A percentile compares a stretch with the other conserved stretches of the same genome.
These are phyloP conservation scores for Rubroshorea leprosula DNA, from an alignment of 345 rosid genomes.

Conservation along the genomic window DNA sequence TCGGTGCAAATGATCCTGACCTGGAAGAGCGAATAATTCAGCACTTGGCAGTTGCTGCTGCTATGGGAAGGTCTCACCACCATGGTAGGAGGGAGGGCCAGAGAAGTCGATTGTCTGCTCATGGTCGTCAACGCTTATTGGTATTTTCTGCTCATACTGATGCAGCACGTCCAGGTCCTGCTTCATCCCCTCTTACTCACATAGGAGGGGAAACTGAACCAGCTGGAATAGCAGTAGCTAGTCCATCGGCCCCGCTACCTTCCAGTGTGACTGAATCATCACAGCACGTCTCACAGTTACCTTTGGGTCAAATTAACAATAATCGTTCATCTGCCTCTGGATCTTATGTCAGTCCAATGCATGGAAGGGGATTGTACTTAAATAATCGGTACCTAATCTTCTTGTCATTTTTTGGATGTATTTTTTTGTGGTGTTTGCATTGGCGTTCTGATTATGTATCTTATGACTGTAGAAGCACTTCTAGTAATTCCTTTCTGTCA, in stretches of 20 bases:
- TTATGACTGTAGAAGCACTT: slow-evolving; percentile 24
- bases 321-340: slow-evolving; percentile 30
- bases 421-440: not conserved
- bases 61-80: slow-evolving; percentile 53
- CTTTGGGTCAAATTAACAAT: slow-evolving; percentile 24
- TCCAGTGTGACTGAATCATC: slow-evolving; percentile 27
- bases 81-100: slow-evolving; percentile 54
- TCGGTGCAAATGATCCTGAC: slow-evolving; percentile 55
- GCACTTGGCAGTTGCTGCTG: slow-evolving; percentile 69
- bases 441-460: not conserved
- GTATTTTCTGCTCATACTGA: slow-evolving; percentile 44
- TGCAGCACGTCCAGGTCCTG: slow-evolving; percentile 28
- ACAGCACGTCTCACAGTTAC: slow-evolving; percentile 18
- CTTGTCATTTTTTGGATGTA: not conserved
- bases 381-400: slow-evolving; percentile 33
- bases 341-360: slow-evolving; percentile 24
- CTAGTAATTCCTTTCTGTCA: slow-evolving; percentile 26
- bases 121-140: slow-evolving; percentile 44
- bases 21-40: slow-evolving; percentile 77
- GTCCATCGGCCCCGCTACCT: slow-evolving; percentile 29
- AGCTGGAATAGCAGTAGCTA: slow-evolving; percentile 22
- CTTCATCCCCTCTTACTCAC: slow-evolving; percentile 27
- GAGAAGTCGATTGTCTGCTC: slow-evolving; percentile 46
- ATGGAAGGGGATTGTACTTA: slow-evolving; percentile 31
- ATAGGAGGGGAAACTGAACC: slow-evolving; percentile 35